A percentile compares a stretch with the other conserved stretches of the same genome.
Conservation (phyloP, 164 flowering plant species). For the Magnolia changhungtana region DNA sequence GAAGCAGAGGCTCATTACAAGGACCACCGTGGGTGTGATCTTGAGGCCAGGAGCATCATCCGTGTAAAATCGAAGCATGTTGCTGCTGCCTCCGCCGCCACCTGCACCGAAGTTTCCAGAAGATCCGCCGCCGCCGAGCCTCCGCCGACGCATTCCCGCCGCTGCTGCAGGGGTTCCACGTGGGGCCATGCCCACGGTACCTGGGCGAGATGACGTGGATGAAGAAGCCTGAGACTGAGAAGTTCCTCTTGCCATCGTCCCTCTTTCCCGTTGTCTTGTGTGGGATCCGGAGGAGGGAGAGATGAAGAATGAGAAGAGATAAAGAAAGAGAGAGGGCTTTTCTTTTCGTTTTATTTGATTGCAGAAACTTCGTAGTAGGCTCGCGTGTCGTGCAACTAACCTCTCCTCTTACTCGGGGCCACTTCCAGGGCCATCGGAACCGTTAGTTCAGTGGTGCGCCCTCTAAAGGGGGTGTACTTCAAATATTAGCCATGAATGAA, state of each 20-base stretch:
- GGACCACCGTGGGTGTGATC: constrained; percentile 83
- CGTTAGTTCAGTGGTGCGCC: too few relatives aligned
- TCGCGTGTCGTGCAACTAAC: too few relatives aligned
- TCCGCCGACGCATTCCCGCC: constrained; percentile 61
- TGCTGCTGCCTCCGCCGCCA: constrained; percentile 43
- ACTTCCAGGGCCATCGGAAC: too few relatives aligned
- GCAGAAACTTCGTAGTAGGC: too few relatives aligned
- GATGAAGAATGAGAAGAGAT: not conserved
- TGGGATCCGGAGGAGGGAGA: not conserved
- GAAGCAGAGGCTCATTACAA: constrained; percentile 91
- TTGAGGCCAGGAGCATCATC: constrained; percentile 87
- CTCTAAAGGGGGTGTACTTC: too few relatives aligned
- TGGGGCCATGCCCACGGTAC: constrained; percentile 41
- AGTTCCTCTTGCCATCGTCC: constrained; percentile 59
- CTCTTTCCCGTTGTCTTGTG: not conserved
- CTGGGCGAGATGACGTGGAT: constrained; percentile 46
- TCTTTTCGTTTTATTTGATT: not conserved
- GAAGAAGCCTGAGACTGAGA: constrained; percentile 67
- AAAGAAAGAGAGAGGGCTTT: not conserved
- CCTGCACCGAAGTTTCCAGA: constrained; percentile 27
- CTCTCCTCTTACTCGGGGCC: too few relatives aligned
- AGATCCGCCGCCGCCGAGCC: constrained; percentile 23
- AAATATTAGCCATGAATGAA: too few relatives aligned
- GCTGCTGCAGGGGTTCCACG: constrained; percentile 82
- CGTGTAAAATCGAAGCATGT: constrained; percentile 88